Percentiles rank a stretch among this genome's conserved stretches.
phyloP scores from a whole-genome alignment of 345 rosid genomes.

The Arabidopsis thaliana region DNA sequence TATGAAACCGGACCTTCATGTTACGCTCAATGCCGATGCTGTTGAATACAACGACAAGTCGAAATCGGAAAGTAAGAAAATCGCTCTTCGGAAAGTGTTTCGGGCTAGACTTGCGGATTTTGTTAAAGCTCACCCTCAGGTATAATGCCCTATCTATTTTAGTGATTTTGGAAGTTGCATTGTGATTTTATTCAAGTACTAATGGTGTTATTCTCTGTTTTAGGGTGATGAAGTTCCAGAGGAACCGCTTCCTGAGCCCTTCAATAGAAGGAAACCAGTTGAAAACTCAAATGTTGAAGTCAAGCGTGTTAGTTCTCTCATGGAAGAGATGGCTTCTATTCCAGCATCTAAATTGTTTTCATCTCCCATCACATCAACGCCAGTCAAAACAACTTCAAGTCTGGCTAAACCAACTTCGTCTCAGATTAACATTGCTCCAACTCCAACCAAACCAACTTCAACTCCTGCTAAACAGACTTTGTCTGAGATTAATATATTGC shows the following conservation, averaged over 20 bases:
- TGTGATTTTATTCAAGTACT: not conserved
- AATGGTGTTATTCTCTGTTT: constrained; percentile 30
- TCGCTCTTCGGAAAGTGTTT: constrained; percentile 64
- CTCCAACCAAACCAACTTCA: constrained; percentile 7
- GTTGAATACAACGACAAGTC: constrained; percentile 45
- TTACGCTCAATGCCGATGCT: constrained; percentile 60
- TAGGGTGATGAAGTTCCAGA: constrained; percentile 86
- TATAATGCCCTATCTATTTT: constrained; percentile 16
- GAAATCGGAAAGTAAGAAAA: constrained; percentile 52
- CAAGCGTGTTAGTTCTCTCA: constrained; percentile 8
- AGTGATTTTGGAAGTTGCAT: not conserved
- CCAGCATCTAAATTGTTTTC: constrained; percentile 23
- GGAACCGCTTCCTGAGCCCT: constrained; percentile 76
- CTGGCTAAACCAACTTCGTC: constrained; percentile 12
- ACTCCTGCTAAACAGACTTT: not conserved
- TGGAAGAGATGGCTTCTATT: constrained; percentile 36
- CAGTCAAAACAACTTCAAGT: constrained; percentile 17
- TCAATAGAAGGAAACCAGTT: constrained; percentile 45
- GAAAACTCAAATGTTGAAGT: constrained; percentile 28
- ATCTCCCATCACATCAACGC: constrained; percentile 24
- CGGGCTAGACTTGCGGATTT: constrained; percentile 62
- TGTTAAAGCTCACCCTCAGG: constrained; percentile 72
- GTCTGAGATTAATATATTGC: not conserved
- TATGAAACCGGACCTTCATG: constrained; percentile 83
- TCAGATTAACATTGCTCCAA: not conserved